Percentiles rank a stretch among this genome's conserved stretches.
phyloP scores from a whole-genome alignment of 257 asterid genomes.

The Fraxinus excelsior region DNA sequence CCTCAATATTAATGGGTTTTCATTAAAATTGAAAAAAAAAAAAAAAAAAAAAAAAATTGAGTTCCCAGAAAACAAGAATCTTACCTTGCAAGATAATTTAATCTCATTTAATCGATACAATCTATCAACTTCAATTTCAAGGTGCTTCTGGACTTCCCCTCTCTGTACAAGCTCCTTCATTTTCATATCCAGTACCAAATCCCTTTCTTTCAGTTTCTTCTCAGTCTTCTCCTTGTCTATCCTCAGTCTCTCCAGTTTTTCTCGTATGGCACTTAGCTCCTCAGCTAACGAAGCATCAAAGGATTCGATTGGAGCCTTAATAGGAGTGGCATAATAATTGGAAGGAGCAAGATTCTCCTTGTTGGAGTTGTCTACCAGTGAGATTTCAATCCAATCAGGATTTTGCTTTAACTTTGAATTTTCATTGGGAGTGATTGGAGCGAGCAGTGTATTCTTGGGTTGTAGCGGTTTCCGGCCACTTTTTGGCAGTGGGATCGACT shows the following conservation, averaged over 20 bases:
- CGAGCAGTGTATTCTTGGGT: constrained; percentile 41
- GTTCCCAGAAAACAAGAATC: neutral
- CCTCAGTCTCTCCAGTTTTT: constrained; percentile 62
- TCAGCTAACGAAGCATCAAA: constrained; percentile 66
- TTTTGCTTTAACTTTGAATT: constrained; percentile 8
- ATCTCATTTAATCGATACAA: constrained; percentile 78
- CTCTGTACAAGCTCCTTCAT: constrained; percentile 52
- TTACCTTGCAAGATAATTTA: constrained; percentile 65
- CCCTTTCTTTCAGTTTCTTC: constrained; percentile 50
- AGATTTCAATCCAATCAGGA: constrained; percentile 25
- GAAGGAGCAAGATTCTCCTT: constrained; percentile 60
- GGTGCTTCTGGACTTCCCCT: constrained; percentile 74
- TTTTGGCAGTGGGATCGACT: constrained; percentile 19
- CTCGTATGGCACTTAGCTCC: constrained; percentile 68
- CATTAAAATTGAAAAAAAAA: too few relatives aligned
- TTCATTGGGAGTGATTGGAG: constrained; percentile 7
- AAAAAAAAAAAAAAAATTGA: neutral
- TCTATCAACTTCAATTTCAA: constrained; percentile 88
- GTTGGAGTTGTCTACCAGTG: constrained; percentile 38
- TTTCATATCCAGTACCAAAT: constrained; percentile 50
- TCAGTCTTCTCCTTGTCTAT: constrained; percentile 57
- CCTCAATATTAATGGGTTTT: neutral
- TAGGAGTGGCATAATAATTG: constrained; percentile 21
- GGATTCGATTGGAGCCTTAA: constrained; percentile 23
- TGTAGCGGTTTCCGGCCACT: constrained; percentile 52